Evolutionary conservation across 352 stramenopile genomes (phyloP).

Genomic region (Phytopythium vexans): DNA sequence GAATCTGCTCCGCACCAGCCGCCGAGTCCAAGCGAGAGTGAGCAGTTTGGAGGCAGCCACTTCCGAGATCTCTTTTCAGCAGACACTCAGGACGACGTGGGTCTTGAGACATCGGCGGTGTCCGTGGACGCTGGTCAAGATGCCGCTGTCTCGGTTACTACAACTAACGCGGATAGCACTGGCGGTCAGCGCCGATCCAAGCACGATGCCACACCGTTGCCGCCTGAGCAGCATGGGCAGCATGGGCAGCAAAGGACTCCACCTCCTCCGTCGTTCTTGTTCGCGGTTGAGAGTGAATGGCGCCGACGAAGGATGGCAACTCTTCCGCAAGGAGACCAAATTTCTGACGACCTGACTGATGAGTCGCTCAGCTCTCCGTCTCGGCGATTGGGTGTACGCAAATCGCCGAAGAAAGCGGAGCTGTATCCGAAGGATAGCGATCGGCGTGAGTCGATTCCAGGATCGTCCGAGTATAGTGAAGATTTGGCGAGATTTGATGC

Average conservation of each 20-base stretch:
- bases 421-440: neutral
- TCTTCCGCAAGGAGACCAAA: neutral
- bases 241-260: too few relatives aligned
- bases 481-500: too few relatives aligned
- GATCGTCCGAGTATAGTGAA: slow-evolving; percentile 25
- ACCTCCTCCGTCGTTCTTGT: slow-evolving; percentile 20
- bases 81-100: slow-evolving; percentile 53
- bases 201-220: too few relatives aligned
- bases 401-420: neutral
- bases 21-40: slow-evolving; percentile 15
- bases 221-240: too few relatives aligned
- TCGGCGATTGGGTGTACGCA: neutral
- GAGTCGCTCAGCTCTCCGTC: neutral
- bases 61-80: slow-evolving; percentile 46
- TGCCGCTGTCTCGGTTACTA: too few relatives aligned
- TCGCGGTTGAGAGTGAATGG: slow-evolving; percentile 19
- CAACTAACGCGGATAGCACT: too few relatives aligned
- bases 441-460: neutral
- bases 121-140: neutral
- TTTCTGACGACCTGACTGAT: neutral
- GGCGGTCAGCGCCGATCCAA: too few relatives aligned
- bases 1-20: slow-evolving; percentile 13
- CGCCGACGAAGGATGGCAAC: slow-evolving; percentile 10
- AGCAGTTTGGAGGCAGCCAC: slow-evolving; percentile 17
- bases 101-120: too few relatives aligned